Evolutionary conservation across 495 filamentous ascomycete species (phyloP).

Genomic region (Haplographium delicatum): DNA sequence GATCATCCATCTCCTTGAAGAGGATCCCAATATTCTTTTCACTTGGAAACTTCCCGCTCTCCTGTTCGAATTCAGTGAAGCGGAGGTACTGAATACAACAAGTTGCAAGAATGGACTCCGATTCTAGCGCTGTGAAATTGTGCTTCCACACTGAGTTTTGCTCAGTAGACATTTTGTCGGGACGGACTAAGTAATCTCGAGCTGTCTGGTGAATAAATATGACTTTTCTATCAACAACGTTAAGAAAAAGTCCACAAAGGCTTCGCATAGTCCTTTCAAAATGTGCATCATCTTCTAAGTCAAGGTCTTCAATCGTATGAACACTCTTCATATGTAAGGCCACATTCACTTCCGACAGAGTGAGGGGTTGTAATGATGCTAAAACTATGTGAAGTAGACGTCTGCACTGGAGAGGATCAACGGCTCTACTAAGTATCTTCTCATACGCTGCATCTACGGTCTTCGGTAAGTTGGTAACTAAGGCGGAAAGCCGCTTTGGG

Average conservation of each 20-base stretch:
- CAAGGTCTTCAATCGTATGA: conserved; percentile 4
- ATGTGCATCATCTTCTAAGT: conserved; percentile 6
- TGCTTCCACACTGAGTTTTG: too few relatives aligned
- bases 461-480: neutral
- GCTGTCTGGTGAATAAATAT: conserved; percentile 40
- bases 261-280: conserved; percentile 27
- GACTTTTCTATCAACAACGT: conserved; percentile 29
- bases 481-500: neutral
- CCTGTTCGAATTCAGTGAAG: too few relatives aligned
- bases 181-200: conserved; percentile 34
- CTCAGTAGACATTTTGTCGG: too few relatives aligned
- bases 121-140: too few relatives aligned
- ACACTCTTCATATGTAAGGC: conserved; percentile 24
- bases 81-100: too few relatives aligned
- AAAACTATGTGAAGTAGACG: conserved; percentile 36
- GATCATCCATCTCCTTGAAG: too few relatives aligned
- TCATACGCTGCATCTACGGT: conserved; percentile 30
- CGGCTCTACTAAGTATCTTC: conserved; percentile 30
- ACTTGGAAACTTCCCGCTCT: too few relatives aligned
- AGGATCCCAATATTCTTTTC: too few relatives aligned
- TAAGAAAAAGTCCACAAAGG: conserved; percentile 36
- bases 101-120: too few relatives aligned
- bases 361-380: conserved; percentile 33
- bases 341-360: conserved; percentile 33
- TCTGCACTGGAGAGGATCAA: conserved; percentile 16